Base-by-base conservation (phyloP, 371 early-diverging fungal genomes). In the Syncephalastrum racemosum region DNA sequence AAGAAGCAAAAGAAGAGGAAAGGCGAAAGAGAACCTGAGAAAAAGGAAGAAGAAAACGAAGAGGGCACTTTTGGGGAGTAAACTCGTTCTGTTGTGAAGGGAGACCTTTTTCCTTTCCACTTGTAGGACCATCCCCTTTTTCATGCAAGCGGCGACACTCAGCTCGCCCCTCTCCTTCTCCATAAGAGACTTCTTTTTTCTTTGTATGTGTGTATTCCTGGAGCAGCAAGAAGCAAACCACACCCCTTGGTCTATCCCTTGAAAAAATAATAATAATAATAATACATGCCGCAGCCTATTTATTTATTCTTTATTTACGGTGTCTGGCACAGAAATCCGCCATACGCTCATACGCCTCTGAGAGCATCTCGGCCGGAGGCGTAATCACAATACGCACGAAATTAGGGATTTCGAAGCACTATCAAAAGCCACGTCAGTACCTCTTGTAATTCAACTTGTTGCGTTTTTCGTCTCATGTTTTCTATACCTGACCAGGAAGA, bases 371-470 rank as follows among this genome's bases (percentile, higher is more conserved):
- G 3, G 69, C 62, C 1, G 94, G 91, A 10, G 94, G 87, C 14
- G 91, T 90, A 56, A 91, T 83, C 4, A 92, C 93, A 53, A 94
- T 82, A 43, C 95, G 85, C 51, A 92, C 78, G 62, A 80, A 90
- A 56, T 90, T 87, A 50, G 90, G 89, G 71, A 86, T 91, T 14
- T 86, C 73, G 69, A 95, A 95, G 68, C 89, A 88, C 81, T 90
- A 58, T 0, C 40, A 52, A 46, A 15, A n/a, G n/a, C n/a, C n/a
- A 16, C 42, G 46, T 40, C 16, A 48, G 20, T 42, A 4, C 50
- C 18, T 62, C 13, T 19, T 13, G 36, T 14, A 8, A 24, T n/a
- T n/a, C n/a, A n/a, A n/a, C n/a, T n/a, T 25, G 42, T 27, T 50
- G 42, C n/a, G n/a, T n/a, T 48, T 18, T 47, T 47, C 5, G 25